These are phyloP conservation scores for Trypanosoma grayi DNA, from an alignment of 208 protist species.

Conservation along the genomic window DNA sequence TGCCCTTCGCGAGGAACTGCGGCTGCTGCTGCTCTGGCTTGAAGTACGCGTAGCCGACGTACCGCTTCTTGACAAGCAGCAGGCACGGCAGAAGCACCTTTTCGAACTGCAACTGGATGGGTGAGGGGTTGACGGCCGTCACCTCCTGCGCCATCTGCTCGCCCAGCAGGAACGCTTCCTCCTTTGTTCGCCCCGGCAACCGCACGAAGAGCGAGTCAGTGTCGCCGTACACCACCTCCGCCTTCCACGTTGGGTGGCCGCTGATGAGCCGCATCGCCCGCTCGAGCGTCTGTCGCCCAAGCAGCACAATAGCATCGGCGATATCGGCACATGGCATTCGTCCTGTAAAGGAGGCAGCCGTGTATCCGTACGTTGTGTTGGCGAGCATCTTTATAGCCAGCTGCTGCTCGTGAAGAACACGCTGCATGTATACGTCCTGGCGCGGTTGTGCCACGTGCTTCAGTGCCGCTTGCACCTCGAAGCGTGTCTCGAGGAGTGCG, in stretches of 20 bases:
- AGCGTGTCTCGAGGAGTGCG: conserved; percentile 73
- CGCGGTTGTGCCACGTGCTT: conserved; percentile 53
- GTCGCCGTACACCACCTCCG: conserved; percentile 99
- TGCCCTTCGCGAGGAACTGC: conserved; percentile 99
- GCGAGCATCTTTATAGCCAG: conserved; percentile 98
- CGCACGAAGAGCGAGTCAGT: conserved; percentile 99
- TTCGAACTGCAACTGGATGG: conserved; percentile 99
- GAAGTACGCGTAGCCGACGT: conserved; percentile 98
- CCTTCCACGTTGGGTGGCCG: conserved; percentile 92
- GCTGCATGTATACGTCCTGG: conserved; percentile 47
- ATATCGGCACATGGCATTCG: conserved; percentile 98
- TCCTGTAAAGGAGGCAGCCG: conserved; percentile 97
- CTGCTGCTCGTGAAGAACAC: conserved; percentile 95
- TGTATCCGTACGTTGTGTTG: conserved; percentile 99
- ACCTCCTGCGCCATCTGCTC: conserved; percentile 80
- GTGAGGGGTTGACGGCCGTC: conserved; percentile 93
- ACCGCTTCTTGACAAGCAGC: conserved; percentile 99
- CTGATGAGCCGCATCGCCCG: conserved; percentile 95
- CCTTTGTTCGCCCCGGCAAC: conserved; percentile 44
- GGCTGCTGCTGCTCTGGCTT: conserved; percentile 89
- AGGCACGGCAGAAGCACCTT: conserved; percentile 99
- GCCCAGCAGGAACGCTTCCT: conserved; percentile 68
- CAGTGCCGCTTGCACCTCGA: conserved; percentile 76
- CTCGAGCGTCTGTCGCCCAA: conserved; percentile 99
- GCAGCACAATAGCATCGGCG: conserved; percentile 95